These are phyloP conservation scores for Paramecium tetraurelia DNA, from an alignment of 73 alveolate genomes.

Conservation along the genomic window DNA sequence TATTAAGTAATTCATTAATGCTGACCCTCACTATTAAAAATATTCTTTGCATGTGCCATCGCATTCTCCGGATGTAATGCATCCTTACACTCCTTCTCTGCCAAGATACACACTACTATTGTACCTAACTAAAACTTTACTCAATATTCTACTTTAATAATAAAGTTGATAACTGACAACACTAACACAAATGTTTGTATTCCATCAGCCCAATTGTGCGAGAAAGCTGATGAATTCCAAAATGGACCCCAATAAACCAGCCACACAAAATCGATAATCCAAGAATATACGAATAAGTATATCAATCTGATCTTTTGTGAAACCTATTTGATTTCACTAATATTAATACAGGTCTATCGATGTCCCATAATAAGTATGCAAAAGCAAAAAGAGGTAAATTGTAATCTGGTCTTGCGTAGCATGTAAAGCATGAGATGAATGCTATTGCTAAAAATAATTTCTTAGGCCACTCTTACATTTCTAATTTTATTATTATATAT, in stretches of 20 bases:
- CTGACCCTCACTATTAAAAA: not conserved
- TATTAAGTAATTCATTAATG: not conserved
- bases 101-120: not conserved
- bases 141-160: constrained; percentile 40
- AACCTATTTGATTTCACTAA: not conserved
- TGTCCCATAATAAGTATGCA: constrained; percentile 60
- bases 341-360: constrained; percentile 52
- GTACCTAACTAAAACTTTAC: not conserved
- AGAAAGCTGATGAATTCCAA: constrained; percentile 49
- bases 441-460: constrained; percentile 55
- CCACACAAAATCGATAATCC: constrained; percentile 65
- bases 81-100: constrained; percentile 36
- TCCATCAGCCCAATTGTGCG: constrained; percentile 63
- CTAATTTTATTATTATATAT: not conserved
- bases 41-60: constrained; percentile 22
- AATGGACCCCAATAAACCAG: constrained; percentile 64
- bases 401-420: constrained; percentile 67
- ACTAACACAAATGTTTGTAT: constrained; percentile 42
- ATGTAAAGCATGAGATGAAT: constrained; percentile 56
- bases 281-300: constrained; percentile 53
- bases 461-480: constrained; percentile 53
- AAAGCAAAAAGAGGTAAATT: constrained; percentile 63
- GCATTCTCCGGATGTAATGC: constrained; percentile 47
- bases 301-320: constrained; percentile 53
- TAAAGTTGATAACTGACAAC: constrained; percentile 26